A percentile compares a stretch with the other conserved stretches of the same genome.
Conservation (phyloP, 208 protist genomes). For the Acanthamoeba healyi region DNA sequence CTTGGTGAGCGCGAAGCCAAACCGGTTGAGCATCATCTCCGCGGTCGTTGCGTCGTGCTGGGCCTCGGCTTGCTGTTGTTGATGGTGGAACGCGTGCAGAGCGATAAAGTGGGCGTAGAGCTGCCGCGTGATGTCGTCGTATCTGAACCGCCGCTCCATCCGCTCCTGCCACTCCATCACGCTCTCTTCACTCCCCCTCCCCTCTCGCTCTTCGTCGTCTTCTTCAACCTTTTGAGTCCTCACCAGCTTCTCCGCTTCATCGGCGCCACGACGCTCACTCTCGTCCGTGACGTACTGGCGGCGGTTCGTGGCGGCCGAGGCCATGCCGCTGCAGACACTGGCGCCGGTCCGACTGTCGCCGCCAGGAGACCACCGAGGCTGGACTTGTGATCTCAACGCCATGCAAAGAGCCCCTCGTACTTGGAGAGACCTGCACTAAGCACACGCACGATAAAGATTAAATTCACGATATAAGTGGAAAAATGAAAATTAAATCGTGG, state of each 20-base stretch:
- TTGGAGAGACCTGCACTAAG: too few species aligned
- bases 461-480: too few species aligned
- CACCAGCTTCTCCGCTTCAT: neutral
- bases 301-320: neutral
- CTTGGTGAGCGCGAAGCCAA: slow-evolving; percentile 5
- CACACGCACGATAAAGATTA: too few species aligned
- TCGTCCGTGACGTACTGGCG: neutral
- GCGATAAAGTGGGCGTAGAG: slow-evolving; percentile 36
- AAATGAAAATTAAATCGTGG: too few species aligned
- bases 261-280: too few species aligned
- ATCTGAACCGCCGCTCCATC: neutral
- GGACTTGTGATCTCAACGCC: too few species aligned
- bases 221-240: too few species aligned
- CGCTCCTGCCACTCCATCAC: slow-evolving; percentile 25
- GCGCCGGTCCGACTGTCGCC: too few species aligned
- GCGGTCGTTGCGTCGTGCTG: neutral
- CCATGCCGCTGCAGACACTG: too few species aligned
- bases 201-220: too few species aligned
- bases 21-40: neutral
- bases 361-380: too few species aligned
- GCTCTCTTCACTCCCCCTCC: neutral
- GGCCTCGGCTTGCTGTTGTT: neutral
- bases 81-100: slow-evolving; percentile 24
- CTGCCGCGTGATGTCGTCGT: slow-evolving; percentile 49
- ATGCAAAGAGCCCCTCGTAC: too few species aligned